Base-by-base conservation (phyloP, 169 alveolate species). In the Perkinsus marinus region DNA sequence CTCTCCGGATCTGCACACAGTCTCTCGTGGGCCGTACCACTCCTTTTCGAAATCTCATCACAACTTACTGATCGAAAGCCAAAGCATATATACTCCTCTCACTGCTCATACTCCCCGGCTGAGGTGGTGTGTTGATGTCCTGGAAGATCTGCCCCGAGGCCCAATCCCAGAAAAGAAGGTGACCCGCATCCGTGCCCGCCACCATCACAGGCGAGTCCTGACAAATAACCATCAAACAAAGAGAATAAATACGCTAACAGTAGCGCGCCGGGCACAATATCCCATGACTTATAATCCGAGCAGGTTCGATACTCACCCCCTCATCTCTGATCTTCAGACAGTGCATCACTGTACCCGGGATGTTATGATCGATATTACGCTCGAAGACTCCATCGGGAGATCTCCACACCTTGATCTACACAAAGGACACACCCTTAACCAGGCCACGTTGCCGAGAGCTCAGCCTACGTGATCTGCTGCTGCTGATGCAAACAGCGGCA, bases 81-180 rank as follows among this genome's bases (percentile, higher is more conserved):
- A 95, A 90, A 92, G 95, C 96, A 92, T 96, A 96, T n/a, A 97
- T 96, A 13, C 97, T 97, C 69, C 95, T 95, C 93, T 97, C 99
- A 90, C 97, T 95, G 38, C 95, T 94, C 90, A 97, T 91, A 41
- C 98, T 95, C 19, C 99, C 99, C 7, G 99, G 98, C 91, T 97
- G 96, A 22, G 96, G 96, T 39, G 17, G 41, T 30, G 93, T 91
- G 79, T 39, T 95, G 39, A 96, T 94, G 68, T 94, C 92, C 92
- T 96, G 95, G 94, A 95, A 96, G 90, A 95, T 95, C 91, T 95
- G 94, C 19, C 99, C 99, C 26, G 95, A 92, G 17, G 95, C 94
- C 96, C 96, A 97, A 92, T 97, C 99, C 97, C 97, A 97, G 90
- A 97, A 95, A 37, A 94, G 94, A 37, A 97, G 91, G 41, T 92